phyloP scores from a whole-genome alignment of 169 alveolate species.

The Cryptosporidium felis region DNA sequence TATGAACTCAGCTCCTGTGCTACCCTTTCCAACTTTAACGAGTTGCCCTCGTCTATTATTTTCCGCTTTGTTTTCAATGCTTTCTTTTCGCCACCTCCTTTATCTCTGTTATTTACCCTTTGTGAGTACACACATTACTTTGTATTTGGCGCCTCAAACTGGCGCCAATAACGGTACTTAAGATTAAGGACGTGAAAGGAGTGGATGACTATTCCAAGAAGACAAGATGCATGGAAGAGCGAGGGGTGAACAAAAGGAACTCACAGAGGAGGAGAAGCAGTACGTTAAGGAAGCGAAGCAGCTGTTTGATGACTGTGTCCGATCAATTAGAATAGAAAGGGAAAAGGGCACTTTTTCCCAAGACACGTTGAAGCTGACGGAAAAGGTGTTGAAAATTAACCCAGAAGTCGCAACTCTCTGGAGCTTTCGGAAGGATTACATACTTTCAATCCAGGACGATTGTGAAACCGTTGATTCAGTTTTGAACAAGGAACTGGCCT shows the following conservation, averaged over 20 bases:
- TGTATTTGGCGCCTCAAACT: background rate
- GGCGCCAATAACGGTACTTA: slow-evolving; percentile 38
- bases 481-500: background rate
- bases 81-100: background rate
- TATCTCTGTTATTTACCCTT: background rate
- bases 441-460: background rate
- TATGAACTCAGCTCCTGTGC: too few species aligned
- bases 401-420: slow-evolving; percentile 71
- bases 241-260: slow-evolving; percentile 12
- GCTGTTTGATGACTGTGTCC: slow-evolving; percentile 24
- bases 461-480: background rate
- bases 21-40: too few species aligned
- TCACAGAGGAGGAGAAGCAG: slow-evolving; percentile 26
- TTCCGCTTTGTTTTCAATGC: background rate
- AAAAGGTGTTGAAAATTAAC: slow-evolving; percentile 54
- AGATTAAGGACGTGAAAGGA: background rate
- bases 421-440: slow-evolving; percentile 58
- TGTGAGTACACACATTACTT: slow-evolving; percentile 50
- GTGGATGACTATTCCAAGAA: background rate
- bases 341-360: background rate
- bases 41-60: too few species aligned
- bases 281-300: background rate
- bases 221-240: slow-evolving; percentile 45
- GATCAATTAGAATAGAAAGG: background rate
- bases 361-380: slow-evolving; percentile 34